Base-by-base conservation (phyloP, 495 filamentous ascomycete genomes). In the Hypoxylon crocopeplum region DNA sequence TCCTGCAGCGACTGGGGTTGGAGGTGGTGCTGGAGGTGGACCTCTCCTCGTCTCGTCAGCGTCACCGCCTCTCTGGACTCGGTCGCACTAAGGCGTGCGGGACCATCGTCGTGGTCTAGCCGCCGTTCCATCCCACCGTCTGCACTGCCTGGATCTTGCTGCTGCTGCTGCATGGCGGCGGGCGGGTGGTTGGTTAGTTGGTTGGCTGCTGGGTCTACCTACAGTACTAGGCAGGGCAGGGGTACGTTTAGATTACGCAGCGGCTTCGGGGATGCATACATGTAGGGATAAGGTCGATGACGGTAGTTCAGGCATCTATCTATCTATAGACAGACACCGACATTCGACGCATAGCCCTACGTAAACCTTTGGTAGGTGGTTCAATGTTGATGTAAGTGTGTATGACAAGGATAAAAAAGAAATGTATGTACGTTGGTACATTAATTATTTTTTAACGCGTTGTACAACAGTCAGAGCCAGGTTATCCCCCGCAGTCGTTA, bases 401-500 rank as follows among this genome's bases (percentile, higher is more conserved):
- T n/a, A n/a, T n/a, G 7, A 17, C 4, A 40, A 17, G 17, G 2
- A 19, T 8, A 40, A 17, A 40, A 12, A 8, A 21, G 3, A 22
- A 22, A 5, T 7, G 17, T 1, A 11, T 12, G 17, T 40, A 40
- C 37, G 17, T 40, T 8, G 37, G 37, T 40, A 40, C 37, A n/a
- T 40, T 40, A 40, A 8, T 5, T 17, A 27, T 3, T 3, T 4
- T 4, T 27, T 8, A 27, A 27, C 24, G 20, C 12, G 41, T 56
- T 6, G 44, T 51, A 56, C 52, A 44, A 36, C 42, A 56, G 32
- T 10, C 24, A 27, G 8, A 27, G 24, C 24, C 3, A 27, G 8
- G 24, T 27, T 4, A 13, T 4, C 15, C 36, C 48, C 37, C 57
- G 48, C 40, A 49, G 59, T 64, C 60, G 60, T 64, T 50, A 19